Evolutionary conservation across 139 green algal genomes (phyloP).

Genomic region (Micractinium sp.): DNA sequence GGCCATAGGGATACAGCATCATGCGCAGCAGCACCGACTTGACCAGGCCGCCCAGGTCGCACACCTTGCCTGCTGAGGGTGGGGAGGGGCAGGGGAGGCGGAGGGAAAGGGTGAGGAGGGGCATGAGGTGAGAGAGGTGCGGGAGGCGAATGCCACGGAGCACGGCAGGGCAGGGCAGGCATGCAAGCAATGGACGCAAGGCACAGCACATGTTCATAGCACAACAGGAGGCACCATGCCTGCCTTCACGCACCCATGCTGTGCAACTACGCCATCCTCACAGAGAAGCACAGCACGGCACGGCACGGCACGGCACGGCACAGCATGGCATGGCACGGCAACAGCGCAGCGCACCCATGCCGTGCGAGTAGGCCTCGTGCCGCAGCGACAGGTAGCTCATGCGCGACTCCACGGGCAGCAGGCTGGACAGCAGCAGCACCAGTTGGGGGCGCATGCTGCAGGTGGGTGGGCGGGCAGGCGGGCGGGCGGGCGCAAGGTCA

Average conservation of each 20-base stretch:
- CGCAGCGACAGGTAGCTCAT: constrained; percentile 35
- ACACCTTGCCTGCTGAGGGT: constrained; percentile 13
- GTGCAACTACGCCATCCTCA: no score
- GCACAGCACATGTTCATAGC: neutral
- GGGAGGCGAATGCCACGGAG: neutral
- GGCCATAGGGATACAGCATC: neutral
- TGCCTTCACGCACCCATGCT: no score
- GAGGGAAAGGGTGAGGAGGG: neutral
- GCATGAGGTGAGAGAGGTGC: neutral
- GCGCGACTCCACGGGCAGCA: constrained; percentile 35
- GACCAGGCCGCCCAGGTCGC: constrained; percentile 27
- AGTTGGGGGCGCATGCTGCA: constrained; percentile 32
- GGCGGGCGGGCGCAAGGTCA: no score
- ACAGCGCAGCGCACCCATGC: neutral
- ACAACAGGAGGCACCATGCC: no score
- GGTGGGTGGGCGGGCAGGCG: neutral
- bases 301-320: neutral
- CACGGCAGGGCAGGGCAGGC: neutral
- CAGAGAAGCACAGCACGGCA: neutral
- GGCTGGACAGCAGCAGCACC: constrained; percentile 31
- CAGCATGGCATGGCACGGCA: neutral
- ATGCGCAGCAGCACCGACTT: constrained; percentile 34
- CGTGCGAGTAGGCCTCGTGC: constrained; percentile 23
- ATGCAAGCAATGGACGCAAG: neutral
- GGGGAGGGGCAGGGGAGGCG: neutral